These are phyloP conservation scores for Zoysia matrella DNA, from an alignment of 202 grass and related monocot genomes.

Conservation along the genomic window DNA sequence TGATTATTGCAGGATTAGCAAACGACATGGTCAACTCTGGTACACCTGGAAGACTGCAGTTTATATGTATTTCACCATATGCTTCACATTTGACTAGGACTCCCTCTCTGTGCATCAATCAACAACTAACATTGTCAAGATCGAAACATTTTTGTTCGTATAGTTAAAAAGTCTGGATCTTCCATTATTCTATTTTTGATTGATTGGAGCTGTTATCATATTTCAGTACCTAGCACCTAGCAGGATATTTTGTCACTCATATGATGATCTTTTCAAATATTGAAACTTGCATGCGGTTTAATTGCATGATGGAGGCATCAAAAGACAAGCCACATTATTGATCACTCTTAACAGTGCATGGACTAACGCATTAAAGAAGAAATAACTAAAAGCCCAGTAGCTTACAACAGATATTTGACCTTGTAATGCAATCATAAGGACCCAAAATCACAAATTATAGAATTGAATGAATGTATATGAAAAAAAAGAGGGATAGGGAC, in stretches of 20 bases:
- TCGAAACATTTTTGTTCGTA: background rate
- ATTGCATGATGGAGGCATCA: background rate
- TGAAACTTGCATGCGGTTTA: background rate
- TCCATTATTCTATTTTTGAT: background rate
- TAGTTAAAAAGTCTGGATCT: background rate
- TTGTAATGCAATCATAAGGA: no score
- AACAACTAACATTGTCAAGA: background rate
- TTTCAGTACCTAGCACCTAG: background rate
- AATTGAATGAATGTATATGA: background rate
- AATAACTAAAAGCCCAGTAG: background rate
- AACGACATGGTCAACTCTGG: conserved; percentile 93
- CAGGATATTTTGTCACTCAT: background rate
- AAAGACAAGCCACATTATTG: background rate
- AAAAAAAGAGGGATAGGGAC: background rate
- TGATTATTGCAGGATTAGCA: conserved; percentile 73
- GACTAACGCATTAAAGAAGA: conserved; percentile 10
- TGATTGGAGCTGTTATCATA: background rate
- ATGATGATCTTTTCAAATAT: background rate
- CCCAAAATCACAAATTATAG: conserved; percentile 5
- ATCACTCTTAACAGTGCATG: background rate
- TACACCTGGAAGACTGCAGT: conserved; percentile 81
- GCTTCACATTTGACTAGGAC: conserved; percentile 80
- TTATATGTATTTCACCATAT: conserved; percentile 89
- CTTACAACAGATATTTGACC: conserved; percentile 28
- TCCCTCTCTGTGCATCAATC: conserved; percentile 60